phyloP scores from a whole-genome alignment of 768 basidiomycete genomes.

The Xerocomus spinulosus region DNA sequence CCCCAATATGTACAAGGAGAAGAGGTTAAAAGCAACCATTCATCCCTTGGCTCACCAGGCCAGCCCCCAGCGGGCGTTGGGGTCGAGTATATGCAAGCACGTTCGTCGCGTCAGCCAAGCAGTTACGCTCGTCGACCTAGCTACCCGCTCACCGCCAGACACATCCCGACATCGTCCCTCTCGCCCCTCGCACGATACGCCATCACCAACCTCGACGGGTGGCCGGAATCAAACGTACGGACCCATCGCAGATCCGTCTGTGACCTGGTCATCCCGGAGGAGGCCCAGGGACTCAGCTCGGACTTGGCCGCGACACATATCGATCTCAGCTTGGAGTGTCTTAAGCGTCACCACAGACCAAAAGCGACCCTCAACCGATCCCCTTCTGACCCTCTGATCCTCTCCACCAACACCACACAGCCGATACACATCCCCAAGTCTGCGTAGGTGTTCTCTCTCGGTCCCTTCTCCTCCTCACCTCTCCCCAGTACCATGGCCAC shows the following conservation, averaged over 20 bases:
- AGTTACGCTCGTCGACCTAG: conserved; percentile 14
- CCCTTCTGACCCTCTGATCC: conserved; percentile 46
- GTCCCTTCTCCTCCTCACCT: conserved; percentile 11
- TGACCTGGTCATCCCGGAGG: conserved; percentile 31
- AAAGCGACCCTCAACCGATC: conserved; percentile 42
- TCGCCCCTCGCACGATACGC: conserved; percentile 24
- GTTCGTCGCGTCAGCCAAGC: conserved; percentile 33
- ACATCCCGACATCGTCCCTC: conserved; percentile 3
- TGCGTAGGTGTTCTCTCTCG: conserved; percentile 27
- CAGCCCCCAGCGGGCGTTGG: no score
- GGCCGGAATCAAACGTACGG: conserved; percentile 7
- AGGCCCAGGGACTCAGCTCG: conserved; percentile 23
- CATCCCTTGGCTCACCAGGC: no score
- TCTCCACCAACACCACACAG: conserved; percentile 61
- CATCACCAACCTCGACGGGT: conserved; percentile 1
- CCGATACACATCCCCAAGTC: conserved; percentile 54
- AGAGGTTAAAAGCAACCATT: no score
- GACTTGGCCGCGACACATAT: conserved; percentile 33
- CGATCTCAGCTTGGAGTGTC: conserved; percentile 37
- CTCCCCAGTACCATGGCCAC: conserved; percentile 47
- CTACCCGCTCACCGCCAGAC: conserved; percentile 16
- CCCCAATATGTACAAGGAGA: conserved; percentile 30
- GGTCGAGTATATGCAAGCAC: conserved; percentile 32
- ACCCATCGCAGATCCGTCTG: conserved; percentile 21
- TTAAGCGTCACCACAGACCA: conserved; percentile 63